Evolutionary conservation across 2,329 filamentous ascomycete genomes (phyloP), one percentile per base, ranked within the genome.

Genomic region (Tolypocladium endophyticum): DNA sequence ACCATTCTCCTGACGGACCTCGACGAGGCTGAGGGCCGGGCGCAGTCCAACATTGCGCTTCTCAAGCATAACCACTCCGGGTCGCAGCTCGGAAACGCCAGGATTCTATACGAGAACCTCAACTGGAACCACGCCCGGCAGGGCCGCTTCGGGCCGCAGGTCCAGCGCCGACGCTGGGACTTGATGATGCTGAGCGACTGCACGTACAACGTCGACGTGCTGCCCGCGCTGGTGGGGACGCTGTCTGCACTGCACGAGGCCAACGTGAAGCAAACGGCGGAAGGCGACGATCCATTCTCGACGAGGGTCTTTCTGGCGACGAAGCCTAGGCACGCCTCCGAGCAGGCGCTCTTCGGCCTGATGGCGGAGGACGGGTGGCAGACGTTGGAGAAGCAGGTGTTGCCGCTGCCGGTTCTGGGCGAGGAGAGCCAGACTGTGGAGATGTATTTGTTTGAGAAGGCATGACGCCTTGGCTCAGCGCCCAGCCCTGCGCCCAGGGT

Each of bases 201-300:
- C 74, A 85, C 82, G 0, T 85, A 85, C 73, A 85, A 85, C 62
- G 78, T 77, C 58, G 82, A 85, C 66, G 79, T 77, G 62, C 70
- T 85, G 33, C 77, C 80, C 1, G 75, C 79, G 2, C 73, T 86
- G 28, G 78, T 84, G 4, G 75, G 75, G 57, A 84, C 82, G 1
- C 70, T 85, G 41, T 77, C 77, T 1, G 76, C 78, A 2, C 66
- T 85, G 14, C 79, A 83, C 61, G 58, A 61, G 2, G 65, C 68
- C 11, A 80, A 76, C 28, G 39, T 61, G 45, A 61, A 62, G 2
- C 67, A 68, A 47, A 60, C 64, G 30, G 61, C 63, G 0, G 57
- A 59, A 9, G 58, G 55, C n/a, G 59, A 59, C 28, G 60, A 62
- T 35, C 59, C 64, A 7, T 65, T 66, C 36, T 65, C 61, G 56